Conservation (phyloP, 2,329 filamentous ascomycete genomes). For the Zymoseptoria pseudotritici region DNA sequence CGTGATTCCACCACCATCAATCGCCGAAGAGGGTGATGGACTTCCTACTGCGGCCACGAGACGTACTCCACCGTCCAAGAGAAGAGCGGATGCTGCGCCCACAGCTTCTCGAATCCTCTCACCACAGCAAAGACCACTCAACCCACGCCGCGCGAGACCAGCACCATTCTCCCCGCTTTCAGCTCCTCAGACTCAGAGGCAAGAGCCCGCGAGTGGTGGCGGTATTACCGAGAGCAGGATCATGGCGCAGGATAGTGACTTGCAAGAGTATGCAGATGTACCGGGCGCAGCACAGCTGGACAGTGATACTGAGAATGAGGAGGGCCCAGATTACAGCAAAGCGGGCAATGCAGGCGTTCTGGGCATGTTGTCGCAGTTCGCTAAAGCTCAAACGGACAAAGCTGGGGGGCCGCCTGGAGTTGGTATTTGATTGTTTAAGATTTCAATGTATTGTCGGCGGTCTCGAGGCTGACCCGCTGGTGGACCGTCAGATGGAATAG, state of each 20-base stretch:
- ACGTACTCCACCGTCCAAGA: slow-evolving; percentile 1
- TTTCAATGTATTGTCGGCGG: not conserved
- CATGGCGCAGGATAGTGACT: slow-evolving; percentile 49
- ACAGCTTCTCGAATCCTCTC: slow-evolving; percentile 13
- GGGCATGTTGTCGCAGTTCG: slow-evolving; percentile 60
- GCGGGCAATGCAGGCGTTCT: slow-evolving; percentile 50
- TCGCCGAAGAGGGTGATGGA: slow-evolving; percentile 16
- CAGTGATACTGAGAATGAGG: slow-evolving; percentile 34
- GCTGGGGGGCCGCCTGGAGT: slow-evolving; percentile 19
- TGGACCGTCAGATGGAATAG: too few relatives aligned
- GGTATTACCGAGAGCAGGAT: slow-evolving; percentile 36
- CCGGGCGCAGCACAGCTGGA: slow-evolving; percentile 27
- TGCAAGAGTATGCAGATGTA: slow-evolving; percentile 43
- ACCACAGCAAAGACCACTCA: slow-evolving; percentile 5
- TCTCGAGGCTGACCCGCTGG: not conserved
- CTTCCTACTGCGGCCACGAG: not conserved
- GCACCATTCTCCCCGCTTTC: not conserved
- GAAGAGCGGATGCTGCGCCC: slow-evolving; percentile 1
- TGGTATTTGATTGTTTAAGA: slow-evolving; percentile 9
- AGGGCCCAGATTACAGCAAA: slow-evolving; percentile 38
- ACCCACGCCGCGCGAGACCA: not conserved
- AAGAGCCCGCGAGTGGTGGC: not conserved
- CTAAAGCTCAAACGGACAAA: slow-evolving; percentile 51
- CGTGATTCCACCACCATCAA: slow-evolving; percentile 16
- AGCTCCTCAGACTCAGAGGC: not conserved